Base-by-base conservation (phyloP, 2,329 filamentous ascomycete species). In the Emmonsiellopsis sp. region DNA sequence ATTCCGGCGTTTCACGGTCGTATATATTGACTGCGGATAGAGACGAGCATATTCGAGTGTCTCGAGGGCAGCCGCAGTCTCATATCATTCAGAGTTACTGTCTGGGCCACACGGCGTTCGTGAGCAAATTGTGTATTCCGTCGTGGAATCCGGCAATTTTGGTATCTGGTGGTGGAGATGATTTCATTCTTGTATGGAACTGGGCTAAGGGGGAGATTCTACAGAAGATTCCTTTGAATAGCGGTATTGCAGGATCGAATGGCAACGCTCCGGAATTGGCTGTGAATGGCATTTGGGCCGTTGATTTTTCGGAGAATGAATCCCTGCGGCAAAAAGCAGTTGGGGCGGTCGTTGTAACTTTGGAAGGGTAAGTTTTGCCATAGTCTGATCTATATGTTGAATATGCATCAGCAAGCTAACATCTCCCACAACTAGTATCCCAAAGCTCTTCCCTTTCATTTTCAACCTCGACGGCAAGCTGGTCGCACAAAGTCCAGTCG, bases 51-150 rank as follows among this genome's bases (percentile, higher is more conserved):
- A 92, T 98, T 63, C 86, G 93, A 38, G 78, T 96, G 16, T 95
- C 89, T 48, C 81, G 89, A 54, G 89, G 85, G 40, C 77, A 84
- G 56, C 87, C 89, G 1, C 91, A 97, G 68, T 78, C 89, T 0
- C 86, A 96, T 68, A 78, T 97, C 56, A 94, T 96, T 58, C 90
- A 97, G 69, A 79, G 79, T 0, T 97, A 87, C 70, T 97, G 92
- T 66, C 79, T 96, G 2, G 92, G 90, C 3, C 93, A 98, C 70
- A 83, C 78, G 51, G 82, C 91, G 38, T 97, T 97, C 67, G 77
- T 98, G 59, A 89, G 79, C 72, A 83, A 82, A 54, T 73, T 98
- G 43, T 86, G 84, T 62, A 72, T 92, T 15, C 83, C 84, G 0
- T 65, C 66, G 0, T 72, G 70, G 51, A 71, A 75, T 26, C 76